Evolutionary conservation across 352 stramenopile species (phyloP).

Genomic region (Pythium graminicola): DNA sequence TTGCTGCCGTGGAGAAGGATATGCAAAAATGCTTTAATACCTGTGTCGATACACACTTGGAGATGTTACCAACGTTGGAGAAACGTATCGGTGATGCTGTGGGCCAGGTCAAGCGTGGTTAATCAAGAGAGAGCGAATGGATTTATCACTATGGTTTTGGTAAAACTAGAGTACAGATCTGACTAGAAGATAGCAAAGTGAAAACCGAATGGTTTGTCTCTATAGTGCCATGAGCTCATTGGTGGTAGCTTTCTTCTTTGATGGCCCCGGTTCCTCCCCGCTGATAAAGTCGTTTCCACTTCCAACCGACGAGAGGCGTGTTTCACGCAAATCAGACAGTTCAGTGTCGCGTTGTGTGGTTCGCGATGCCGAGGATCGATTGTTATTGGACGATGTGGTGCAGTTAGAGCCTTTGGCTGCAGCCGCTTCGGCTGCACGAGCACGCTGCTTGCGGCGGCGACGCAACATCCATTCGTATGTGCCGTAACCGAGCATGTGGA

Average conservation of each 20-base stretch:
- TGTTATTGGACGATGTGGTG: constrained; percentile 7
- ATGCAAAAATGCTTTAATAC: constrained; percentile 67
- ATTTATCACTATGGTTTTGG: constrained; percentile 1
- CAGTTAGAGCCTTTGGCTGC: constrained; percentile 27
- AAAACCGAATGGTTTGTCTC: not conserved
- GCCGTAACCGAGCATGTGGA: constrained; percentile 72
- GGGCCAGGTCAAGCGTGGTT: constrained; percentile 54
- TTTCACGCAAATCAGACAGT: constrained; percentile 10
- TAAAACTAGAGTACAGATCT: constrained; percentile 16
- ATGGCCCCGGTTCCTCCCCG: constrained; percentile 4
- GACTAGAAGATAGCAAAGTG: constrained; percentile 9
- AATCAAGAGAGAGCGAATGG: not conserved
- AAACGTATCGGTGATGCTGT: constrained; percentile 70
- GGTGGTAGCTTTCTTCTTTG: constrained; percentile 1
- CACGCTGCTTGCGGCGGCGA: constrained; percentile 54
- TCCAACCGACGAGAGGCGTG: constrained; percentile 28
- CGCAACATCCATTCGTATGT: constrained; percentile 88
- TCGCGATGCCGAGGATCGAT: constrained; percentile 8
- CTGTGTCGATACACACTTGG: constrained; percentile 73
- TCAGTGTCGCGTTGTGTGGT: constrained; percentile 21
- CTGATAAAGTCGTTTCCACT: constrained; percentile 36
- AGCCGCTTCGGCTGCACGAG: constrained; percentile 40
- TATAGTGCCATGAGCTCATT: constrained; percentile 24
- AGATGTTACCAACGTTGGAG: constrained; percentile 63
- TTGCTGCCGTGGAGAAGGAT: constrained; percentile 56